A percentile compares a stretch with the other conserved stretches of the same genome.
Evolutionary conservation across 805 yeast genomes (phyloP).

Genomic region (Lipomyces spencermartinsiae): DNA sequence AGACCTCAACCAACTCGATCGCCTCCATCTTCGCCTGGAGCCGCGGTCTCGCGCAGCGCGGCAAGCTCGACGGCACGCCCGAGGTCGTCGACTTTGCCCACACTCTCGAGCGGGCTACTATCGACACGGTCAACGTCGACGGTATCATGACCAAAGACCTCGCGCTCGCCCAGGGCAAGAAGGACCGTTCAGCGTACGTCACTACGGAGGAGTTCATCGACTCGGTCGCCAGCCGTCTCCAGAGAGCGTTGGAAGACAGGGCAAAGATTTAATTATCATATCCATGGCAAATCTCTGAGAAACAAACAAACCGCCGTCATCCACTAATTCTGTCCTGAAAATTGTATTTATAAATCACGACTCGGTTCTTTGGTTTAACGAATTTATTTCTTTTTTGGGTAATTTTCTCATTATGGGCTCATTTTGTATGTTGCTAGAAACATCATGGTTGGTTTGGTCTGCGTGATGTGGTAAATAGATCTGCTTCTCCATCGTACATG

Average conservation of each 20-base stretch:
- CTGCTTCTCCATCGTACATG: neutral
- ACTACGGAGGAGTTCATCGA: conserved; percentile 91
- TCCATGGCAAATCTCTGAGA: neutral
- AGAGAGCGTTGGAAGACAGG: conserved; percentile 25
- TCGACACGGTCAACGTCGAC: conserved; percentile 82
- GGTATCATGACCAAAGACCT: conserved; percentile 95
- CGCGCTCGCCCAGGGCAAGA: conserved; percentile 87
- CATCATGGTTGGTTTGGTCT: neutral
- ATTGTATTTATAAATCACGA: neutral
- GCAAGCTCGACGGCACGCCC: conserved; percentile 83
- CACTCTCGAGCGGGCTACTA: conserved; percentile 77
- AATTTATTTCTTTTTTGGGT: neutral
- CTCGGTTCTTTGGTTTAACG: neutral
- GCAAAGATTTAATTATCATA: conserved; percentile 21
- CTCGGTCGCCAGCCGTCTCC: conserved; percentile 56
- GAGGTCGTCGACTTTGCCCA: conserved; percentile 83
- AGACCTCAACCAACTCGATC: conserved; percentile 95
- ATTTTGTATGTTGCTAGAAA: neutral
- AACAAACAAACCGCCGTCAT: neutral
- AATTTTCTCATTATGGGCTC: neutral
- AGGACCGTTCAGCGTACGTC: conserved; percentile 80
- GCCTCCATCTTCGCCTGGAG: conserved; percentile 98
- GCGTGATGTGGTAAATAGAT: neutral
- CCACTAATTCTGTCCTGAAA: neutral
- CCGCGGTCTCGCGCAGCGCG: conserved; percentile 91